These are phyloP conservation scores for Rubia peregrina DNA, from an alignment of 305 asterid genomes.

Conservation along the genomic window DNA sequence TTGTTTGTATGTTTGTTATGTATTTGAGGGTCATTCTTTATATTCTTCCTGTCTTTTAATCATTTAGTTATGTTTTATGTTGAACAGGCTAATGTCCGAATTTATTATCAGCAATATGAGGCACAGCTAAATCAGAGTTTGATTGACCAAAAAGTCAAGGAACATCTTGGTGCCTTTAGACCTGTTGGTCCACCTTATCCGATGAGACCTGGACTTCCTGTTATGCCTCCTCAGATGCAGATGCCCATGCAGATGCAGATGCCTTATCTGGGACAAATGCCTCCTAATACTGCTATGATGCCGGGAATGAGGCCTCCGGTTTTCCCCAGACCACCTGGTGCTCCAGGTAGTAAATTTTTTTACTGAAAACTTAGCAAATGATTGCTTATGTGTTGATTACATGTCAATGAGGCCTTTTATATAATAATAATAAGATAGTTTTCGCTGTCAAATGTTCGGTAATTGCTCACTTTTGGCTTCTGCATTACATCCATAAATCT, in stretches of 20 bases:
- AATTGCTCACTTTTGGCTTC: not conserved
- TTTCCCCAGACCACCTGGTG: constrained; percentile 63
- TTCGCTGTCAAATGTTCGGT: not conserved
- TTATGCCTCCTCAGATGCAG: constrained; percentile 42
- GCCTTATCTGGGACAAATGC: constrained; percentile 56
- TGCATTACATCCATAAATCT: not conserved
- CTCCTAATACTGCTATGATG: constrained; percentile 28
- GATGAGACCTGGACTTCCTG: constrained; percentile 68
- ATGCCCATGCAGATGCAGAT: constrained; percentile 33
- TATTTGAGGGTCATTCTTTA: not conserved
- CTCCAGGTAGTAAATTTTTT: constrained; percentile 50
- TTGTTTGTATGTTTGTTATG: not conserved
- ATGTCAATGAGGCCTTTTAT: not conserved
- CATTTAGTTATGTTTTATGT: constrained; percentile 10
- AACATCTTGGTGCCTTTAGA: constrained; percentile 85
- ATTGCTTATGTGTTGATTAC: not conserved
- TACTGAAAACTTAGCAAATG: too few species aligned
- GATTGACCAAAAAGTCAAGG: constrained; percentile 94
- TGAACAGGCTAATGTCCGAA: constrained; percentile 79
- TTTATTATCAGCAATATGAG: constrained; percentile 87
- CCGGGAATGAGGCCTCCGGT: constrained; percentile 75
- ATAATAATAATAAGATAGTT: not conserved
- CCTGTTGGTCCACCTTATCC: constrained; percentile 63
- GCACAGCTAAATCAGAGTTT: constrained; percentile 90
- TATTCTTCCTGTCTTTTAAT: not conserved